phyloP scores from a whole-genome alignment of 2,329 filamentous ascomycete genomes.

The Amauroascus niger region DNA sequence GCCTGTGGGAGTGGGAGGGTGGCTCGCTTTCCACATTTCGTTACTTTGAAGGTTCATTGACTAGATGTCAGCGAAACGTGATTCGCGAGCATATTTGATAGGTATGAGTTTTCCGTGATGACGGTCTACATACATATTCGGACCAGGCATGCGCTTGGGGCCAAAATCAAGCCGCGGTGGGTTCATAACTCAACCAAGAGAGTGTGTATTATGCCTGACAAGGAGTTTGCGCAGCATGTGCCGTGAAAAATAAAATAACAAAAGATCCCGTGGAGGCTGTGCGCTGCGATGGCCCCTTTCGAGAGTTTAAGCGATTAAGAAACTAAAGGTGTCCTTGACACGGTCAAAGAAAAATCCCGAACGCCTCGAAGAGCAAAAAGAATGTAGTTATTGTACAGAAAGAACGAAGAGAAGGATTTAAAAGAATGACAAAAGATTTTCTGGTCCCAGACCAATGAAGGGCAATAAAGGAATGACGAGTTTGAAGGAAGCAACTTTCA shows the following conservation, averaged over 20 bases:
- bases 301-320: neutral
- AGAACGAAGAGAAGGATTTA: neutral
- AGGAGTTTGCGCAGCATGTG: neutral
- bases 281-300: neutral
- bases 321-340: neutral
- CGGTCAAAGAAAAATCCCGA: neutral
- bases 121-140: neutral
- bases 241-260: conserved; percentile 2
- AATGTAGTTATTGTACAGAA: neutral
- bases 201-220: neutral
- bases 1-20: conserved; percentile 6
- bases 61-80: neutral
- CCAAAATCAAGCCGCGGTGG: neutral
- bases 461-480: conserved; percentile 5
- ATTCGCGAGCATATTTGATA: too few relatives aligned
- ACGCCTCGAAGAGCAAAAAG: neutral
- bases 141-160: neutral
- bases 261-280: conserved; percentile 4
- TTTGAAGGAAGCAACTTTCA: neutral
- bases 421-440: conserved; percentile 1
- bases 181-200: neutral
- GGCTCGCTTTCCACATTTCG: conserved; percentile 11
- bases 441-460: conserved; percentile 9
- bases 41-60: neutral
- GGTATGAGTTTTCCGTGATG: too few relatives aligned